Base-by-base conservation (phyloP, 495 filamentous ascomycete species). In the Chaetomium fimeti region DNA sequence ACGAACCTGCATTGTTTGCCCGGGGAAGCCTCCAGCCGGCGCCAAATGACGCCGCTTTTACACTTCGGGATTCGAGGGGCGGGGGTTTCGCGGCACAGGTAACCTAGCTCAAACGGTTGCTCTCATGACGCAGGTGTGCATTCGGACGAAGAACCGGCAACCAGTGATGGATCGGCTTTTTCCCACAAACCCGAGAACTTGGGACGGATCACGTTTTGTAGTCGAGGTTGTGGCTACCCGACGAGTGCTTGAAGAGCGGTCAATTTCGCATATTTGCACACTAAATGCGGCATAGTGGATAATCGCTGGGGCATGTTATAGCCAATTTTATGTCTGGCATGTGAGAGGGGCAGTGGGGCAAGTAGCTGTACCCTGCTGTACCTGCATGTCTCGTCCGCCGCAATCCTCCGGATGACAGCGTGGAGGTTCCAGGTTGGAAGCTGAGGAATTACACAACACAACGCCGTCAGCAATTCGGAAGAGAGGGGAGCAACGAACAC, bases 381-480 rank as follows among this genome's bases (percentile, higher is more conserved):
- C 47, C 28, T 20, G 27, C n/a, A 25, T 18, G 45, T 22, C 4
- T n/a, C 15, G 43, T 22, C 3, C 2, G 6, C 8, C 9, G 45
- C 3, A 11, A 40, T 57, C 54, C 15, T 57, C 24, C 25, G 65
- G 60, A 72, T 71, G 73, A 67, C 73, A 75, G 56, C 71, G 73
- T 75, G 73, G 73, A 74, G 8, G 32, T 36, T 36, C 32, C 32
- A 36, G 69, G 67, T 74, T 70, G 64, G 57, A 58, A 56, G 61
- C 24, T 53, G 51, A 45, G 57, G 20, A 56, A 47, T 16, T 16
- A 47, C 8, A 36, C 32, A 36, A 9, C 32, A 36, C 32, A 57
- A 59, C 54, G 29, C 45, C 48, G 38, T 32, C 65, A 57, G 53
- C 61, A 65, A 11, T 24, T 18, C 18, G 18, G 16, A 32, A 5